Base-by-base conservation (phyloP, 495 filamentous ascomycete species). In the Penicillium flavigenum region DNA sequence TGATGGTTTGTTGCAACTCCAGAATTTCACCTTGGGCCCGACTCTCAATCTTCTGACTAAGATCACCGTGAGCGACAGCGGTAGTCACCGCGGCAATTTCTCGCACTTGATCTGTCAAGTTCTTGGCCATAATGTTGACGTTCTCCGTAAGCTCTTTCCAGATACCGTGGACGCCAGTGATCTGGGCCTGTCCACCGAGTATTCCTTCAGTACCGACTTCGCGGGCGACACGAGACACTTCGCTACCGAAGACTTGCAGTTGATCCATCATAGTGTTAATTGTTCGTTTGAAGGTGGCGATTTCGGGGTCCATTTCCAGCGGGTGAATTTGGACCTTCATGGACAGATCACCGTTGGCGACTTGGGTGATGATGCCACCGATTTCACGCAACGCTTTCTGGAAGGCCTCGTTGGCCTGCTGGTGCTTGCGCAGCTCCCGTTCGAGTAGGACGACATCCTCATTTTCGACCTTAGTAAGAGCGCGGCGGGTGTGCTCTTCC, bases 241-340 rank as follows among this genome's bases (percentile, higher is more conserved):
- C 92, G 70, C 89, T 93, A 65, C 94, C 92, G 74, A 98, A 98
- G 51, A 94, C 89, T 71, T 97, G 92, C 53, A 98, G 81, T 76
- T 98, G 94, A 69, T 98, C 94, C 83, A 98, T 96, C 94, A 99
- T 99, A 52, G 87, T 96, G 67, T 99, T 99, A 77, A 80, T 87
- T 16, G 92, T 97, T 54, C 90, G 86, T 78, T 99, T 99, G 82
- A 99, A 99, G 5, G 88, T 93, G n/a, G 90, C 91, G 65, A 99
- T 99, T 79, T 99, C 95, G 1, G 94, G 92, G 80, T 99, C 94
- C 89, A 97, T 94, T 74, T 99, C 94, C 63, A 92, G 84, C 8
- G 89, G 89, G 69, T 98, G 93, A 63, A 99, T 94, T 46, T 92
- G 86, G 51, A 98, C 95, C 75, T 98, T 98, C 82, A 96, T 96